Evolutionary conservation across 345 rosid genomes (phyloP).

Genomic region (Iberis pinnata): DNA sequence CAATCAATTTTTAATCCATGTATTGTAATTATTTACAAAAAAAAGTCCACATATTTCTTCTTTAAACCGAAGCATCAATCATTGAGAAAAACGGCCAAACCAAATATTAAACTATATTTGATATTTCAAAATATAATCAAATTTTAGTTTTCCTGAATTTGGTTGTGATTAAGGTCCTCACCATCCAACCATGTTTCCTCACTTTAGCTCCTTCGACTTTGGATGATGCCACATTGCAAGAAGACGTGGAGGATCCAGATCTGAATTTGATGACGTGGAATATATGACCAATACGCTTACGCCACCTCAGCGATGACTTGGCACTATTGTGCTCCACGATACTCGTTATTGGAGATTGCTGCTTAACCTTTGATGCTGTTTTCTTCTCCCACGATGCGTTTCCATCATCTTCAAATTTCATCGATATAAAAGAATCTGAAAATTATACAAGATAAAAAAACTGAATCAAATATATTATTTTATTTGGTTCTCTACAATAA

Average conservation of each 20-base stretch:
- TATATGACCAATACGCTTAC: constrained; percentile 71
- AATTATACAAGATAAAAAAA: constrained; percentile 6
- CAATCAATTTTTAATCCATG: constrained; percentile 13
- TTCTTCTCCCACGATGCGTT: constrained; percentile 82
- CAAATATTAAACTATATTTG: constrained; percentile 12
- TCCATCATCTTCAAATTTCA: constrained; percentile 80
- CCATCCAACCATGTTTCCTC: constrained; percentile 73
- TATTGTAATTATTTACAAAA: constrained; percentile 24
- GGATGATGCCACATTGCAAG: constrained; percentile 63
- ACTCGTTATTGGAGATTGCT: constrained; percentile 33
- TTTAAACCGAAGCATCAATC: constrained; percentile 24
- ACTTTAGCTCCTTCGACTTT: constrained; percentile 68
- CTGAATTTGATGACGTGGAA: constrained; percentile 73
- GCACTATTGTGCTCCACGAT: constrained; percentile 63
- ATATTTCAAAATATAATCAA: not conserved
- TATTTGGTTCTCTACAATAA: no score
- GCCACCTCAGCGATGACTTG: constrained; percentile 71
- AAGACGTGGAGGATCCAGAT: constrained; percentile 45
- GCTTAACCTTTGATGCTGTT: constrained; percentile 44
- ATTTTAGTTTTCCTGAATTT: constrained; percentile 40
- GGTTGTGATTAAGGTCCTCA: constrained; percentile 67
- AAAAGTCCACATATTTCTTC: constrained; percentile 20
- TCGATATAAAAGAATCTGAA: constrained; percentile 89
- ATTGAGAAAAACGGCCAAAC: constrained; percentile 18
- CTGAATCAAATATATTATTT: no score